Base-by-base conservation (phyloP, 2,329 filamentous ascomycete genomes). In the Alternaria angustiovoidea region DNA sequence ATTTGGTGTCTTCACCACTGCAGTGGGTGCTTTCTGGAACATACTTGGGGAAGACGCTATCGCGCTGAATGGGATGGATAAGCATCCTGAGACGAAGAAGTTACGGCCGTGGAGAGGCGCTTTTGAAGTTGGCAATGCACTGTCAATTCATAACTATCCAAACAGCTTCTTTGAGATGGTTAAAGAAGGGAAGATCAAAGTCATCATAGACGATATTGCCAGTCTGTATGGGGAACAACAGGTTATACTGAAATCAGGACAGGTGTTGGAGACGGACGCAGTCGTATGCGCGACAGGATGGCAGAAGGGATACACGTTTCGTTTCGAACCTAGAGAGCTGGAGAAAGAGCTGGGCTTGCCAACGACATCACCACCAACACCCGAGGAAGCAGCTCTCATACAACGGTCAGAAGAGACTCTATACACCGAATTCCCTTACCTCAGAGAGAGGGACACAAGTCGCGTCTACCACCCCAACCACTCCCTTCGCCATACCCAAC, bases 121-220 rank as follows among this genome's bases (percentile, higher is more conserved):
- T 0, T 81, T 83, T 54, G 89, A 86, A 82, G 83, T 85, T 7
- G 87, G 84, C 2, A 83, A 81, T 11, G 82, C 81, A 0, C 79
- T 89, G 32, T 85, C 85, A 47, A 88, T 90, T 30, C 79, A 88
- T 57, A 90, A 89, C 69, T 90, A 87, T 66, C 81, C 82, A 0
- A 82, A 80, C 3, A 80, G 86, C 63, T 83, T 89, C 68, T 86
- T 88, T 69, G 83, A 86, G 6, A 76, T 87, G 12, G 81, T 91
- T 11, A 80, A 79, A 44, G 72, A 80, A 5, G 85, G 85, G 4
- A 81, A 78, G n/a, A 83, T 90, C 34, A 79, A 80, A 18, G 78
- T 90, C 1, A 81, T 88, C 49, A 72, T 88, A 7, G 82, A 82
- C 32, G 85, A 89, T 47, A 80, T 91, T 5, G 74, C 77, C 2